Evolutionary conservation across 352 stramenopile genomes (phyloP), one percentile per base, ranked within the genome.

Genomic region (Globisporangium iwayamae): DNA sequence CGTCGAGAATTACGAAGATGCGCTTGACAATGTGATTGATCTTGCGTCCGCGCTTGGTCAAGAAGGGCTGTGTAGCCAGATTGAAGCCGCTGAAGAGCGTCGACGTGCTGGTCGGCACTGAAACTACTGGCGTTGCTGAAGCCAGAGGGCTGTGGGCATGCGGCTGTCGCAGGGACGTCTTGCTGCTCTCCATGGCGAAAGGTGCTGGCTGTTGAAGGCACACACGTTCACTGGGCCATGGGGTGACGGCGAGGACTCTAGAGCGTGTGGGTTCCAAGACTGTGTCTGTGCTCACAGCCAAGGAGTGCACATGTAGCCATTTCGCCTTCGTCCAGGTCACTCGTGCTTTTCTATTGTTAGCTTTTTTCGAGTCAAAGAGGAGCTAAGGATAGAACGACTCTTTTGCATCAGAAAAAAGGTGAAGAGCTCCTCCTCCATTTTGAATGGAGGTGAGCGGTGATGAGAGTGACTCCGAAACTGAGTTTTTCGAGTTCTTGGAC

Each of bases 1-100:
- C 84, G 43, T 93, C 84, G 30, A 90, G 66, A 46, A 91, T 84
- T 43, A 91, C 79, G 50, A 93, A 93, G 36, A 93, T 68, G 22
- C 84, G 82, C 52, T 83, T 82, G 56, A 89, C 84, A 18, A 89
- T 76, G 41, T 85, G 83, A 41, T 75, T 70, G 34, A 77, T 86
- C 60, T 86, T 88, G 53, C 75, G 74, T 4, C 84, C 84, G 52
- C 84, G 80, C 58, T 93, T 93, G 11, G 84, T 93, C 25, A 93
- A 67, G 48, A 79, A 83, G 4, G 84, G 78, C 71, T 89, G 82
- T n/a, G 70, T 75, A 8, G 67, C 73, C 25, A 93, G 74, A 56
- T 93, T 78, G 16, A 90, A 51, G 39, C 74, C 75, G 25, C 85
- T 81, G 68, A 93, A 91, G 52, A 79, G 79, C 56, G 63, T 34